Evolutionary conservation across 2,329 filamentous ascomycete genomes (phyloP).

Genomic region (Davidsoniella neocaledoniae): DNA sequence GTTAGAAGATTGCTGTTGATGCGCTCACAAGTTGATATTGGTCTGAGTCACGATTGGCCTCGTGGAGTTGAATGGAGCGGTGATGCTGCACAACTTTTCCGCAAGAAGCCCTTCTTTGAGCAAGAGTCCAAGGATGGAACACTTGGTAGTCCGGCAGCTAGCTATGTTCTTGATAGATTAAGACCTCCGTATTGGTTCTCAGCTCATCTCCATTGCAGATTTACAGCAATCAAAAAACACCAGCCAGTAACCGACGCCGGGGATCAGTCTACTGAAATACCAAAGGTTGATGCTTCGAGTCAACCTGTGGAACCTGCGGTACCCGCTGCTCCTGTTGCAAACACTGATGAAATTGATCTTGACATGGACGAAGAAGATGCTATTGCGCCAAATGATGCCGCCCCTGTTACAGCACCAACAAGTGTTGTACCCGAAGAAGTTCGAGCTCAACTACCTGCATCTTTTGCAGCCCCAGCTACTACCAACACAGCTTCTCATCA

Average conservation of each 20-base stretch:
- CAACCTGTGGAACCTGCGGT: not conserved
- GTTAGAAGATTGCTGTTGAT: constrained; percentile 76
- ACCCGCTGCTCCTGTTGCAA: constrained; percentile 19
- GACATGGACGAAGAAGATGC: constrained; percentile 40
- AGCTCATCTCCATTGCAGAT: constrained; percentile 85
- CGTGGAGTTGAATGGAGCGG: constrained; percentile 65
- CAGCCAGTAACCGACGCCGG: constrained; percentile 13
- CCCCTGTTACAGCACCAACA: not conserved
- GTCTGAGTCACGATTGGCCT: constrained; percentile 93
- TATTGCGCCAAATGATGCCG: constrained; percentile 8
- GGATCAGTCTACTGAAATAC: constrained; percentile 16
- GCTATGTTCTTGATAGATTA: constrained; percentile 63
- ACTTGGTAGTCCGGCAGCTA: constrained; percentile 66
- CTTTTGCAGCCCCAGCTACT: constrained; percentile 39
- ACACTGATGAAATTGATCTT: constrained; percentile 56
- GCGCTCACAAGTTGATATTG: constrained; percentile 76
- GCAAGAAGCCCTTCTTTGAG: constrained; percentile 56
- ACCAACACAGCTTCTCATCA: constrained; percentile 14
- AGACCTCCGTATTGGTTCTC: constrained; percentile 82
- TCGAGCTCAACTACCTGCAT: constrained; percentile 58
- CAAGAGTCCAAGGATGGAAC: constrained; percentile 58
- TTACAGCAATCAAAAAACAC: constrained; percentile 50
- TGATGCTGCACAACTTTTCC: constrained; percentile 50
- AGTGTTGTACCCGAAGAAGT: constrained; percentile 41
- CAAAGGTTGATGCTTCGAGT: not conserved